Evolutionary conservation across 345 rosid genomes (phyloP), one percentile per base, ranked within the genome.

Genomic region (Citrus glauca): DNA sequence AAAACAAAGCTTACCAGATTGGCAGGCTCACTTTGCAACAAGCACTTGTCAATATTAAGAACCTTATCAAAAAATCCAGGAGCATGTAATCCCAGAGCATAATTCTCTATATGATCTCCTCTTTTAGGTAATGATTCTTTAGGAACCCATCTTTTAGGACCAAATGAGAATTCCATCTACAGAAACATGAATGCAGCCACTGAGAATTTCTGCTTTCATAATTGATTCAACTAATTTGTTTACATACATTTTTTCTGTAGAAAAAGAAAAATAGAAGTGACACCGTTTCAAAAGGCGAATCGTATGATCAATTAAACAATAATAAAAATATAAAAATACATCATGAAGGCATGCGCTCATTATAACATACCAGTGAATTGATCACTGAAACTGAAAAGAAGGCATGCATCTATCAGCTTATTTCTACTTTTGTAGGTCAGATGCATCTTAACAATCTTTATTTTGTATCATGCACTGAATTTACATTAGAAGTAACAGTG

Each of bases 161-260:
- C 97, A 86, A 91, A 95, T 28, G 98, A 95, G 74, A 95, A 93
- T 78, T 95, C 98, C 97, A 95, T 95, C 97, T 95, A 84, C 75
- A 73, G 66, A 76, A 71, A 76, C 20, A 79, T 17, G 9, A 70
- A 69, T 63, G 28, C 24, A 69, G 57, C 72, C 60, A 73, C 77
- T 35, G 57, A 84, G 14, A 72, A 35, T 57, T 22, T 22, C 56
- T 69, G 62, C 53, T 25, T 50, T 24, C 22, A 57, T 28, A 65
- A 64, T 50, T 75, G 37, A 75, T 53, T 71, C 30, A 69, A 28
- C 60, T 24, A 66, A 14, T 55, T 50, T 60, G 25, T 19, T 40
- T n/a, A 33, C 20, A 35, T 28, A 22, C 19, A 28, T 40, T 65
- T 45, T 32, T 64, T 32, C 11, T 14, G 59, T 45, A 3, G 50